These are phyloP conservation scores for Byssothecium circinans DNA, from an alignment of 2,329 filamentous ascomycete species.

Conservation along the genomic window DNA sequence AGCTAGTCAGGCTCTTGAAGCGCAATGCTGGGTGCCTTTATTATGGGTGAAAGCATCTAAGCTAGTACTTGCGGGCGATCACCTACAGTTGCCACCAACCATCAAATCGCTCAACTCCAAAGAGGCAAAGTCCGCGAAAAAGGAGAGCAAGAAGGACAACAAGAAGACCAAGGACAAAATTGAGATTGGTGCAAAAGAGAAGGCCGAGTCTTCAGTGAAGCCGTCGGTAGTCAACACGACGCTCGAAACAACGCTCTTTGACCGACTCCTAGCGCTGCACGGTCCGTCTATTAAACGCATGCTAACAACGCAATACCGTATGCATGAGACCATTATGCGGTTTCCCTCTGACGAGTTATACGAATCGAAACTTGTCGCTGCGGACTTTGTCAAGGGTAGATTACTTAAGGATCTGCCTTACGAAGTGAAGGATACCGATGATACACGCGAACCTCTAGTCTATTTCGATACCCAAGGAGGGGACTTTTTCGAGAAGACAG, in stretches of 20 bases:
- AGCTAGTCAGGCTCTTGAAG: slow-evolving; percentile 91
- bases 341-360: slow-evolving; percentile 92
- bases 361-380: slow-evolving; percentile 77
- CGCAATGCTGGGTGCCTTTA: slow-evolving; percentile 94
- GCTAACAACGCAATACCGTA: slow-evolving; percentile 96
- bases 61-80: slow-evolving; percentile 88
- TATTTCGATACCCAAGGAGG: slow-evolving; percentile 98
- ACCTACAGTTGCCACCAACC: slow-evolving; percentile 90
- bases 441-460: slow-evolving; percentile 83
- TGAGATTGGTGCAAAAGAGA: slow-evolving; percentile 40
- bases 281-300: slow-evolving; percentile 85
- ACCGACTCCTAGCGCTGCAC: slow-evolving; percentile 79
- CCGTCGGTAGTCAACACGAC: slow-evolving; percentile 49
- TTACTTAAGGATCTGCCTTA: slow-evolving; percentile 75
- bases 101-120: slow-evolving; percentile 73
- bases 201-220: slow-evolving; percentile 22
- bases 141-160: slow-evolving; percentile 40
- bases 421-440: slow-evolving; percentile 75
- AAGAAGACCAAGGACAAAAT: slow-evolving; percentile 46
- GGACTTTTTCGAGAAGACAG: slow-evolving; percentile 80
- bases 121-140: slow-evolving; percentile 35
- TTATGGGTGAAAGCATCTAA: slow-evolving; percentile 71
- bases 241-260: slow-evolving; percentile 90
- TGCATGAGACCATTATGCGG: slow-evolving; percentile 94
- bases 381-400: slow-evolving; percentile 73